These are phyloP conservation scores for Populus hybrid DNA, from an alignment of 441 rosid genomes.

Conservation along the genomic window DNA sequence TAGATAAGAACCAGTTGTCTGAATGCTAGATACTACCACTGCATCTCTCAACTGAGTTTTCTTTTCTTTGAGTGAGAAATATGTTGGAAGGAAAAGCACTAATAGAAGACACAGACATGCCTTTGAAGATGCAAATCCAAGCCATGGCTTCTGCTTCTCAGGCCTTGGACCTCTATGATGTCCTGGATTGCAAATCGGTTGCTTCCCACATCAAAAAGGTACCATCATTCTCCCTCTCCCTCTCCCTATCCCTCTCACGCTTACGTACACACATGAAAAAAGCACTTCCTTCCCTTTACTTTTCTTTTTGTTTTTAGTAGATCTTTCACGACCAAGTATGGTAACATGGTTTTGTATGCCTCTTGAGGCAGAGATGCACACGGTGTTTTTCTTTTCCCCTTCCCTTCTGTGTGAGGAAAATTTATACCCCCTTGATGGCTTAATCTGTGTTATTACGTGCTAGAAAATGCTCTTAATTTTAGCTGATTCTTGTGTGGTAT, in stretches of 20 bases:
- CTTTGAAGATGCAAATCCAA: constrained; percentile 67
- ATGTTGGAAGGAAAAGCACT: constrained; percentile 81
- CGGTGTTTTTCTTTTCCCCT: no score
- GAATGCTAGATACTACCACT: no score
- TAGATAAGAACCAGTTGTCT: no score
- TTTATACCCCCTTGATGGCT: not conserved
- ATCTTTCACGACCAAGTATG: not conserved
- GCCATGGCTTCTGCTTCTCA: constrained; percentile 79
- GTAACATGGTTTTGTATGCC: not conserved
- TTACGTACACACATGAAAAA: not conserved
- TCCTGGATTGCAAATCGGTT: constrained; percentile 54
- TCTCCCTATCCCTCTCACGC: not conserved
- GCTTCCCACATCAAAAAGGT: constrained; percentile 81
- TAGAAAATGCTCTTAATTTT: not conserved
- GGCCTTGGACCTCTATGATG: constrained; percentile 69
- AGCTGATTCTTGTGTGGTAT: not conserved
- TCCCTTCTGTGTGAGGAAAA: no score
- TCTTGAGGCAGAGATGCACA: no score
- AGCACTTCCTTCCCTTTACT: not conserved
- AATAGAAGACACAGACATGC: constrained; percentile 84
- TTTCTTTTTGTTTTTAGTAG: not conserved
- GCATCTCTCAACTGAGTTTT: no score
- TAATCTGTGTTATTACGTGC: not conserved
- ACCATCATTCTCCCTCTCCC: not conserved
- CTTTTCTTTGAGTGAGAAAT: not conserved